Conservation (phyloP, 192 early-diverging fungal genomes). For the Jimgerdemannia flammicorona region DNA sequence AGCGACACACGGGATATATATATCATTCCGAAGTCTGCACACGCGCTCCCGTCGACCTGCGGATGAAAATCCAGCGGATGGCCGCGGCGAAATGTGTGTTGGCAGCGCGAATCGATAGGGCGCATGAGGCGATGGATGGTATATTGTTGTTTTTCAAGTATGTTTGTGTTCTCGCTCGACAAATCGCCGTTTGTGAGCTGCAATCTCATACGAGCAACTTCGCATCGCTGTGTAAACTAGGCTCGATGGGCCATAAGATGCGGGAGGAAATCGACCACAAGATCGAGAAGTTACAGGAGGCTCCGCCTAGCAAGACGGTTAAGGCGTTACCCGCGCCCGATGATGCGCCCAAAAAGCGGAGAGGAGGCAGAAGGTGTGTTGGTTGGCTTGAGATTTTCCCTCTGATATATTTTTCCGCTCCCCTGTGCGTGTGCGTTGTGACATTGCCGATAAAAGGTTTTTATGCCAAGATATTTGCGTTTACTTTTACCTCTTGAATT, state of each 20-base stretch:
- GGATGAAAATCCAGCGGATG: slow-evolving; percentile 75
- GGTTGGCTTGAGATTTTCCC: neutral
- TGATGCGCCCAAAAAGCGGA: slow-evolving; percentile 84
- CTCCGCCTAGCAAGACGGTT: slow-evolving; percentile 78
- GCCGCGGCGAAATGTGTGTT: slow-evolving; percentile 77
- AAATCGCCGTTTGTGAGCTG: too few species aligned
- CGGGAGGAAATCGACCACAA: slow-evolving; percentile 83
- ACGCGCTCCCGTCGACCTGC: slow-evolving; percentile 65
- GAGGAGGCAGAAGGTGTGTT: slow-evolving; percentile 76
- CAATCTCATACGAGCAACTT: too few species aligned
- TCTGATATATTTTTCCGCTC: neutral
- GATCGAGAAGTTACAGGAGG: slow-evolving; percentile 80
- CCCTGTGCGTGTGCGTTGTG: neutral
- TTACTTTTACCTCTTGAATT: neutral
- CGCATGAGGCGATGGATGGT: slow-evolving; percentile 68
- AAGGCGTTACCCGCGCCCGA: slow-evolving; percentile 92
- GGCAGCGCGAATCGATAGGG: slow-evolving; percentile 84
- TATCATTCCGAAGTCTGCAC: slow-evolving; percentile 75
- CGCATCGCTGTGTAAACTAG: neutral
- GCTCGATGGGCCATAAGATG: slow-evolving; percentile 52
- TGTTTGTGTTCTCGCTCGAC: neutral
- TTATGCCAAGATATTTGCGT: too few species aligned
- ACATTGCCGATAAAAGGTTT: neutral
- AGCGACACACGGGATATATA: slow-evolving; percentile 77
- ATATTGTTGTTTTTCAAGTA: neutral